Conservation (phyloP, 2,329 filamentous ascomycete species). For the Aspergillus sp. region DNA sequence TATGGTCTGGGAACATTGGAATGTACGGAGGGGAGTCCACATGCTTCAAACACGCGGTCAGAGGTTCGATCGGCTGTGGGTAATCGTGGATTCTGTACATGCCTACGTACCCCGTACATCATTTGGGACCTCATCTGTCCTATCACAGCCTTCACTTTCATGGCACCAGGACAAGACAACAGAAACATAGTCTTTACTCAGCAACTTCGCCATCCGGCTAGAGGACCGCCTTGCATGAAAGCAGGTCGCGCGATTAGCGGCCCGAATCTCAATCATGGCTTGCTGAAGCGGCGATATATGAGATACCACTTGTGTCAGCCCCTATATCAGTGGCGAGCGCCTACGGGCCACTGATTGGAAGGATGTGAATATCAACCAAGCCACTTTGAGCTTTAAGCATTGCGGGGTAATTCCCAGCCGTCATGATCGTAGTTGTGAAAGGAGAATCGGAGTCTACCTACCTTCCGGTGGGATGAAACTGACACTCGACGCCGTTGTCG, state of each 20-base stretch:
- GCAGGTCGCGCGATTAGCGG: constrained; percentile 7
- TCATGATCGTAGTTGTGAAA: neutral
- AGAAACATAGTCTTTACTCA: no score
- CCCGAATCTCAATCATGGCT: constrained; percentile 8
- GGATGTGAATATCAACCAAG: constrained; percentile 1
- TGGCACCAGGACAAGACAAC: no score
- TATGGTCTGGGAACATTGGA: constrained; percentile 14
- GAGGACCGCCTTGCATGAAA: constrained; percentile 1
- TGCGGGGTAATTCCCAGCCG: constrained; percentile 14
- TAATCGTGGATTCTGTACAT: neutral
- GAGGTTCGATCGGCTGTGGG: constrained; percentile 1
- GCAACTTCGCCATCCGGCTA: constrained; percentile 1
- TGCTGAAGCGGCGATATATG: neutral
- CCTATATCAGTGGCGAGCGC: no score
- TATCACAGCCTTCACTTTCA: no score
- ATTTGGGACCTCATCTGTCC: no score
- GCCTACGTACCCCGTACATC: neutral
- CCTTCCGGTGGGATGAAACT: neutral
- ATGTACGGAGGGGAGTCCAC: constrained; percentile 11
- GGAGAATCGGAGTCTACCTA: neutral
- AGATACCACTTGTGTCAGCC: neutral
- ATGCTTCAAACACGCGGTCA: constrained; percentile 11
- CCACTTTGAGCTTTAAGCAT: constrained; percentile 11
- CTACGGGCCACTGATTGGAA: constrained; percentile 1
- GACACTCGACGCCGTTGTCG: neutral